Conservation (phyloP, 2,329 filamentous ascomycete species). For the Fusarium mexicanum region DNA sequence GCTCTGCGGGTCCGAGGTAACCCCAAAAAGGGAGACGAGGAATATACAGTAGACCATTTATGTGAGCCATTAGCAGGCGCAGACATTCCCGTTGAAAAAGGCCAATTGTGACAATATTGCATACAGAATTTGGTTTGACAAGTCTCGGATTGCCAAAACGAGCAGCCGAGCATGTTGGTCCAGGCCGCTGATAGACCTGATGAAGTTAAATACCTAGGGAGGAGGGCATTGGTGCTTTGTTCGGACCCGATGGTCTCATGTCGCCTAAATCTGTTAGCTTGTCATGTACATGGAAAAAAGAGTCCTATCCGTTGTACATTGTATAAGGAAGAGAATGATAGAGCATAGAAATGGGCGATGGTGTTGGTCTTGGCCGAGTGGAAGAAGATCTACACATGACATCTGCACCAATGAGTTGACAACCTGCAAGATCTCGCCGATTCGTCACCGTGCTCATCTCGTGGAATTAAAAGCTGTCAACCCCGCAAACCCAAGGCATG, state of each 20-base stretch:
- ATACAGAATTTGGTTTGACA: slow-evolving; percentile 3
- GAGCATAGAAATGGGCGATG: not conserved
- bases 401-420: not conserved
- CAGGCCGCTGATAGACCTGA: slow-evolving; percentile 18
- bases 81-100: not conserved
- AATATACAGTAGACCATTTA: slow-evolving; percentile 8
- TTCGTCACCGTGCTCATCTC: slow-evolving; percentile 12
- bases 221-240: not conserved
- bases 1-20: slow-evolving; percentile 33
- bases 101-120: not conserved
- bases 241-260: slow-evolving; percentile 8
- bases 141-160: not conserved
- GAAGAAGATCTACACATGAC: not conserved
- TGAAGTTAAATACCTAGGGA: not conserved
- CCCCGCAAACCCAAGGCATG: slow-evolving; percentile 16
- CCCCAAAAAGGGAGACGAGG: slow-evolving; percentile 15
- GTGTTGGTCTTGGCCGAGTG: not conserved
- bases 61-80: slow-evolving; percentile 31
- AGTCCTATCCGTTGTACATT: not conserved
- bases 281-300: not conserved
- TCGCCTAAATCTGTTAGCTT: not conserved
- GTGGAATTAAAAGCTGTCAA: slow-evolving; percentile 12
- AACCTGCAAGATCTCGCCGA: slow-evolving; percentile 9
- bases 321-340: not conserved
- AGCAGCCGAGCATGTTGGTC: not conserved